A percentile compares a stretch with the other conserved stretches of the same genome.
These are phyloP conservation scores for Berkeleyomyces rouxiae DNA, from an alignment of 2,329 filamentous ascomycete species.

Conservation along the genomic window DNA sequence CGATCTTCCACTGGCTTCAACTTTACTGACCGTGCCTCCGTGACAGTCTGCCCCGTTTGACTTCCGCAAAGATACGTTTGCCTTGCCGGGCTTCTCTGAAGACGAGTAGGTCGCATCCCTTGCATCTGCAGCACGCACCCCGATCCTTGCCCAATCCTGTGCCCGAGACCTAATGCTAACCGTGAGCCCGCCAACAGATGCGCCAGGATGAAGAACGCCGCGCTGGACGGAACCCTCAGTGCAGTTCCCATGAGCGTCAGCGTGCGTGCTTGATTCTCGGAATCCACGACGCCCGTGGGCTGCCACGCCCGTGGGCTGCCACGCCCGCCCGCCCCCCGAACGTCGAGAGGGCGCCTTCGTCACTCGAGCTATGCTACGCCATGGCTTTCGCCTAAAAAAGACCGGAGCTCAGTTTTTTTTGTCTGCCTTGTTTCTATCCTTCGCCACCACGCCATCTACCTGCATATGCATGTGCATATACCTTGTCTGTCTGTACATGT, in stretches of 20 bases:
- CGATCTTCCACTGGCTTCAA: not conserved
- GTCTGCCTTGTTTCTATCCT: not conserved
- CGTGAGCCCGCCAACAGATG: not conserved
- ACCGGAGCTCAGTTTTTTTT: not conserved
- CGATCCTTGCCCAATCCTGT: not conserved
- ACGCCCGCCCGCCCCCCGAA: not conserved
- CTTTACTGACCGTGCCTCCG: not conserved
- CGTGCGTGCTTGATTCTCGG: slow-evolving; percentile 4
- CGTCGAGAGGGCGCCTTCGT: not conserved
- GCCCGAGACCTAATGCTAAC: not conserved
- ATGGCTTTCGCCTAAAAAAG: not conserved
- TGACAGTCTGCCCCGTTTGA: slow-evolving; percentile 40
- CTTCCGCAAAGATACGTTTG: slow-evolving; percentile 36
- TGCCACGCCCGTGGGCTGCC: not conserved
- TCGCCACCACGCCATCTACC: not conserved
- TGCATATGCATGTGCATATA: not conserved
- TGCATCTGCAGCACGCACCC: not conserved
- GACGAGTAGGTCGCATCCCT: slow-evolving; percentile 34
- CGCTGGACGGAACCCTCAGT: slow-evolving; percentile 7
- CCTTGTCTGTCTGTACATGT: not conserved
- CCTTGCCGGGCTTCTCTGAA: slow-evolving; percentile 37
- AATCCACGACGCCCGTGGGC: not conserved
- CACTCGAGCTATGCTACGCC: not conserved
- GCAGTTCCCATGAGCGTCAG: slow-evolving; percentile 9
- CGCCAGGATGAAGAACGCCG: slow-evolving; percentile 11